Evolutionary conservation across 805 yeast species (phyloP), one percentile per base, ranked within the genome.

Genomic region (Komagataella mondaviorum): DNA sequence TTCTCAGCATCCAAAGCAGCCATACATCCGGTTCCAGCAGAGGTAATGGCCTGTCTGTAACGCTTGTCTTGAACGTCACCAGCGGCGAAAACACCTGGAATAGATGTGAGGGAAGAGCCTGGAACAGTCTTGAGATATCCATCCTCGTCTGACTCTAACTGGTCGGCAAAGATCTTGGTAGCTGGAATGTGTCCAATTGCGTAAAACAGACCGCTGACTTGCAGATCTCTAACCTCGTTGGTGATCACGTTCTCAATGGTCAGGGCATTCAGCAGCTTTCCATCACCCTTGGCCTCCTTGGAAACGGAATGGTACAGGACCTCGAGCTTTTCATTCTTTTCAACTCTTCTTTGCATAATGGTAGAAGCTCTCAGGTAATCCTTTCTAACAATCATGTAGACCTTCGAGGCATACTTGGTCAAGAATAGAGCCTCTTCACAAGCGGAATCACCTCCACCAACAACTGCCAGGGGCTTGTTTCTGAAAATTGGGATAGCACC

Each of bases 1-100:
- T 80, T 84, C 73, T 90, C 97, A 63, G 91, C 88, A 63, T 93
- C 98, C 55, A 93, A 78, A 54, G 96, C 99, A 62, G 99, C 99
- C 97, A 90, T 91, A 77, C 99, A 93, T 56, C 99, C 99, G 56
- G 96, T 78, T 64, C 99, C 99, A n/a, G 99, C 99, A 67, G 97
- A 89, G 46, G 99, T 93, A 65, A 93, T 88, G 53, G 99, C 99
- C 75, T 93, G 99, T 81, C 99, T 88, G 72, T 91, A 93, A 67
- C 79, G 80, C 69, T 88, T 84, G 71, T 93, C 99, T 72, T 93
- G 99, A 53, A 93, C 99, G 65, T 93, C 99, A 71, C 99, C 99
- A 54, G 99, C 99, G 54, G 99, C 99, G 60, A 85, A 93, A 55
- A 93, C 87, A 66, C 97, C 98, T 63, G 78, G 79, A 54, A 91